A percentile compares a stretch with the other conserved stretches of the same genome.
phyloP scores from a whole-genome alignment of 169 alveolate genomes.

The Fabrea salina region DNA sequence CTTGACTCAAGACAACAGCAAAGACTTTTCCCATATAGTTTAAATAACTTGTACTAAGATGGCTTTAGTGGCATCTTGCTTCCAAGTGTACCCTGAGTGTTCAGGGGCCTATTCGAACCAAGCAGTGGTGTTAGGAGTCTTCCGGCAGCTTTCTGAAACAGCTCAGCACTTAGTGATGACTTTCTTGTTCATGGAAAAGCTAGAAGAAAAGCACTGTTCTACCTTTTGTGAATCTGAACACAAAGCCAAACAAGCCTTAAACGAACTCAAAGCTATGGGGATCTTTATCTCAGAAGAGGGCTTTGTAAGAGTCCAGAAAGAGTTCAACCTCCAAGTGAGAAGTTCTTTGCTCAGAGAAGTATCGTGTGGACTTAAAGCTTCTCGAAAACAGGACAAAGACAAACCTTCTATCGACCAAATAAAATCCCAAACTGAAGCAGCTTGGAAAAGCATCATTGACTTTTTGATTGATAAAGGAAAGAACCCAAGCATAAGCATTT shows the following conservation, averaged over 20 bases:
- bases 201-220: not conserved
- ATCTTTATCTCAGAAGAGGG: not conserved
- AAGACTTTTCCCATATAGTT: too few relatives aligned
- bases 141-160: conserved; percentile 25
- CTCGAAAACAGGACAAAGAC: conserved; percentile 6
- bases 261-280: not conserved
- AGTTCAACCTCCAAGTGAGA: not conserved
- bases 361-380: not conserved
- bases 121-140: conserved; percentile 29
- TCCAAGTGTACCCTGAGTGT: not conserved
- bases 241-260: not conserved
- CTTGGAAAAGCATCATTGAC: not conserved
- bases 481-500: not conserved
- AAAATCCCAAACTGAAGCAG: not conserved
- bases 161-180: conserved; percentile 29
- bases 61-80: not conserved
- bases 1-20: too few relatives aligned
- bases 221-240: not conserved
- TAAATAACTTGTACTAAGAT: not conserved
- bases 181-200: not conserved
- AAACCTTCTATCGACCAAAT: conserved; percentile 10
- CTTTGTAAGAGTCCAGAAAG: not conserved
- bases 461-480: not conserved
- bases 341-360: not conserved
- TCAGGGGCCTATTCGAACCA: not conserved